Percentiles rank a stretch among this genome's conserved stretches.
phyloP scores from a whole-genome alignment of 192 early-diverging fungal genomes.

The Paraglomus brasilianum region DNA sequence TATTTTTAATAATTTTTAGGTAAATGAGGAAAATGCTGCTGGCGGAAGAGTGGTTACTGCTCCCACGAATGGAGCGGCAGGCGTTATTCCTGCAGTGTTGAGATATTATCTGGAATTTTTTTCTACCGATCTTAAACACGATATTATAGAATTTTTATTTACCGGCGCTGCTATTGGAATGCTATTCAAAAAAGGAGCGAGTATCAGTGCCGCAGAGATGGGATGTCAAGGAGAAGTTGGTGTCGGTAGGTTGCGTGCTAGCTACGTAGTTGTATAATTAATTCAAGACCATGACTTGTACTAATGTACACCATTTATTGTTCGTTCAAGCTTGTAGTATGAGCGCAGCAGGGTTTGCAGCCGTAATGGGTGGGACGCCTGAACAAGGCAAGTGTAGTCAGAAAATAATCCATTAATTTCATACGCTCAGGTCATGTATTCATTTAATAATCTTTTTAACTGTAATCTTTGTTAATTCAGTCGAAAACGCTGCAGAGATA shows the following conservation, averaged over 20 bases:
- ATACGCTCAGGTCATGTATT: background rate
- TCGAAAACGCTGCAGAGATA: constrained; percentile 96
- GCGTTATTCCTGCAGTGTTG: constrained; percentile 89
- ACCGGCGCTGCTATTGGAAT: constrained; percentile 94
- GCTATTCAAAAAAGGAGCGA: constrained; percentile 94
- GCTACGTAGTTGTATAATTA: background rate
- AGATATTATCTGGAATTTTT: constrained; percentile 97
- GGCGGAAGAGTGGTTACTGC: constrained; percentile 88
- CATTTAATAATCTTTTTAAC: background rate
- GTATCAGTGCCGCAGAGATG: constrained; percentile 94
- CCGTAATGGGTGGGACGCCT: constrained; percentile 92
- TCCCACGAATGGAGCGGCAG: constrained; percentile 94
- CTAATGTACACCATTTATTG: background rate
- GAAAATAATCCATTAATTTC: background rate
- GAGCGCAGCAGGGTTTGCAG: constrained; percentile 91
- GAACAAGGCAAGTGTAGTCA: constrained; percentile 51
- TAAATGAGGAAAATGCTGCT: constrained; percentile 85
- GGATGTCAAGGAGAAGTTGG: constrained; percentile 98
- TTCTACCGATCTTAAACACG: constrained; percentile 77
- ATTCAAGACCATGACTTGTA: background rate
- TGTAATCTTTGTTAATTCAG: constrained; percentile 21
- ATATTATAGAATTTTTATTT: constrained; percentile 89
- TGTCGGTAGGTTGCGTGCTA: constrained; percentile 46
- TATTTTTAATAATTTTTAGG: background rate
- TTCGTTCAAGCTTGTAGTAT: constrained; percentile 75